Percentiles rank a stretch among this genome's conserved stretches.
Conservation (phyloP, 805 yeast genomes). For the Wickerhamomyces strasburgensis region DNA sequence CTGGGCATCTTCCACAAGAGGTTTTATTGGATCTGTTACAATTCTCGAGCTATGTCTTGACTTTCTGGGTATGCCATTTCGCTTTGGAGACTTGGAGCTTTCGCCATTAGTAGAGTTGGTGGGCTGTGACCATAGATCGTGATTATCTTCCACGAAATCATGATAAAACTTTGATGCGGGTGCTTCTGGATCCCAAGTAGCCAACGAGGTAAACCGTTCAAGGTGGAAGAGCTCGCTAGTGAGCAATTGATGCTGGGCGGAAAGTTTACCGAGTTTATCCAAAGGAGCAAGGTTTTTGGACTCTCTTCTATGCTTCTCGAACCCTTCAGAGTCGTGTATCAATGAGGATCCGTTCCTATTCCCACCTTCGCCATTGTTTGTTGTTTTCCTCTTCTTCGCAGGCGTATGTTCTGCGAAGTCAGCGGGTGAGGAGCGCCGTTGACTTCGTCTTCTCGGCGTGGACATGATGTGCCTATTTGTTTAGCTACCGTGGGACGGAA, state of each 20-base stretch:
- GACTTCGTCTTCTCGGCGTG: background rate
- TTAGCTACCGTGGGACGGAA: too few species aligned
- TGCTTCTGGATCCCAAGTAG: slow-evolving; percentile 54
- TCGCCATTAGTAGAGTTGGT: slow-evolving; percentile 3
- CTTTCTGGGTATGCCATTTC: slow-evolving; percentile 7
- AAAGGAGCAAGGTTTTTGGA: slow-evolving; percentile 3
- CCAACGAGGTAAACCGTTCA: slow-evolving; percentile 53
- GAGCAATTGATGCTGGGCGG: slow-evolving; percentile 36
- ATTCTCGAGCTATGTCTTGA: slow-evolving; percentile 23
- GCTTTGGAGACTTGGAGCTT: slow-evolving; percentile 1
- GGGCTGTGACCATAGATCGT: slow-evolving; percentile 26
- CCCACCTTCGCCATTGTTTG: background rate
- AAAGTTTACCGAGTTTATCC: slow-evolving; percentile 10
- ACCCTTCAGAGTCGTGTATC: slow-evolving; percentile 7
- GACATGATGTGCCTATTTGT: too few species aligned
- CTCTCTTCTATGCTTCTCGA: slow-evolving; percentile 3
- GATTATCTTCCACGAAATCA: slow-evolving; percentile 27
- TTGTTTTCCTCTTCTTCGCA: background rate
- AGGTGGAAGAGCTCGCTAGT: slow-evolving; percentile 63
- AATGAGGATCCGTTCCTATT: slow-evolving; percentile 8
- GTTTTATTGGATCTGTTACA: slow-evolving; percentile 14
- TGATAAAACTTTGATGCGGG: slow-evolving; percentile 31
- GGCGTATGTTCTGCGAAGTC: background rate
- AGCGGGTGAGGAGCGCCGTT: background rate
- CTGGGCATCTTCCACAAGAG: slow-evolving; percentile 11